phyloP scores from a whole-genome alignment of 768 basidiomycete species.

The Nidularia pulvinata region DNA sequence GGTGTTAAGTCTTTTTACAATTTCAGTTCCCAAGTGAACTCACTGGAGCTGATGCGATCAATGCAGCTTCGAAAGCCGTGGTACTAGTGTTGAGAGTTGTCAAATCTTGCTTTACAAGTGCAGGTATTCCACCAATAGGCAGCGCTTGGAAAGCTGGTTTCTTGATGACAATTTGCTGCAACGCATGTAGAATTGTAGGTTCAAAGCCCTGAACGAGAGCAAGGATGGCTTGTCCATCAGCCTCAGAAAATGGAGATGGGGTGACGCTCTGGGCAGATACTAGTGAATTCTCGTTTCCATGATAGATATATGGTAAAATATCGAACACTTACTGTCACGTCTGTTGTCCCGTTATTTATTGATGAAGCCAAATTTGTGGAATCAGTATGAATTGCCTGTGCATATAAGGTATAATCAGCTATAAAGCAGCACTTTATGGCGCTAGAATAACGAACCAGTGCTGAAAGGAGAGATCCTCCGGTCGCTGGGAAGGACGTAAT shows the following conservation, averaged over 20 bases:
- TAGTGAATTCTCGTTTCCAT: background rate
- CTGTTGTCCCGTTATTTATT: constrained; percentile 20
- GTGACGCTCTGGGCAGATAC: background rate
- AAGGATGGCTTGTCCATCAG: constrained; percentile 20
- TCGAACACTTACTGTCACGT: constrained; percentile 15
- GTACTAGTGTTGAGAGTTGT: constrained; percentile 18
- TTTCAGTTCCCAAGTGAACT: constrained; percentile 3
- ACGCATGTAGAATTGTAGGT: constrained; percentile 11
- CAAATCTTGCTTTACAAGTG: constrained; percentile 21
- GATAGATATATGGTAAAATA: too few species aligned
- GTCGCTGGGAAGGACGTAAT: constrained; percentile 25
- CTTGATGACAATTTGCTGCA: constrained; percentile 17
- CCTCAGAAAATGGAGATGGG: constrained; percentile 15
- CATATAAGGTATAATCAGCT: background rate
- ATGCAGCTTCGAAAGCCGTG: constrained; percentile 16
- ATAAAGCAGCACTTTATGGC: background rate
- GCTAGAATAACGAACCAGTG: constrained; percentile 16
- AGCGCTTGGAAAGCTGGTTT: constrained; percentile 17
- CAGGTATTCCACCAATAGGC: constrained; percentile 13
- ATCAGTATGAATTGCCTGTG: constrained; percentile 19
- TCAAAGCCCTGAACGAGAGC: constrained; percentile 9
- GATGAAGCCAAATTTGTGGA: constrained; percentile 12
- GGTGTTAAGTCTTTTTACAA: background rate
- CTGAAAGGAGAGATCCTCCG: constrained; percentile 15
- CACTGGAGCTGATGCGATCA: constrained; percentile 21